Evolutionary conservation across 129 eudicot species (phyloP), one percentile per base, ranked within the genome.

Genomic region (Flaveria robusta): DNA sequence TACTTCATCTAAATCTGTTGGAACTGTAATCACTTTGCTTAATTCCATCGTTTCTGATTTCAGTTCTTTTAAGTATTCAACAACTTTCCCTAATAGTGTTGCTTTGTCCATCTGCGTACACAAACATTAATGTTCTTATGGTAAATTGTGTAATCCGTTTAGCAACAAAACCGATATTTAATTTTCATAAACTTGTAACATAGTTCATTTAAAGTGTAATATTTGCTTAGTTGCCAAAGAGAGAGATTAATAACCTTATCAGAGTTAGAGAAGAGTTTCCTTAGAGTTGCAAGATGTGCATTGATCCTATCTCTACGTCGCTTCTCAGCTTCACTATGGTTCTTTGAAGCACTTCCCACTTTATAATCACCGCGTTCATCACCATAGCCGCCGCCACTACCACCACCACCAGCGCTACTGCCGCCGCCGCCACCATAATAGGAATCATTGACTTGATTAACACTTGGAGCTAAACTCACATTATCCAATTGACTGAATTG

Each of bases 311-410:
- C 97, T 76, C 99, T 75, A 15, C 99, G 93, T 34, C 97, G 75
- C 77, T 95, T 95, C 78, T 95, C 99, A 2, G 99, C 97, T 77
- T 89, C 96, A 55, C 97, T 86, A 67, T 95, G 99, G 88, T 91
- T 91, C 77, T 86, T 84, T 64, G 99, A 89, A 80, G 89, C 88
- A 71, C 82, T 64, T 42, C 16, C 60, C n/a, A 79, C 86, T 20
- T 83, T 70, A 18, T 50, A 47, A 54, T 74, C 84, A 20, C 71
- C 84, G 14, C 64, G 59, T 62, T 74, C 81, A 56, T 83, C 77
- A 52, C 85, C 66, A 67, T 9, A 27, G 66, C 46, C 31, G 7
- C 77, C 75, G 31, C 41, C 49, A 11, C 68, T 34, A 59, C 45
- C 29, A 6, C 77, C 75, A 18, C 42, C 50, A 12, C 68, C 46